A percentile compares a stretch with the other conserved stretches of the same genome.
phyloP scores from a whole-genome alignment of 768 basidiomycete species.

The Phaeotremella fagi region DNA sequence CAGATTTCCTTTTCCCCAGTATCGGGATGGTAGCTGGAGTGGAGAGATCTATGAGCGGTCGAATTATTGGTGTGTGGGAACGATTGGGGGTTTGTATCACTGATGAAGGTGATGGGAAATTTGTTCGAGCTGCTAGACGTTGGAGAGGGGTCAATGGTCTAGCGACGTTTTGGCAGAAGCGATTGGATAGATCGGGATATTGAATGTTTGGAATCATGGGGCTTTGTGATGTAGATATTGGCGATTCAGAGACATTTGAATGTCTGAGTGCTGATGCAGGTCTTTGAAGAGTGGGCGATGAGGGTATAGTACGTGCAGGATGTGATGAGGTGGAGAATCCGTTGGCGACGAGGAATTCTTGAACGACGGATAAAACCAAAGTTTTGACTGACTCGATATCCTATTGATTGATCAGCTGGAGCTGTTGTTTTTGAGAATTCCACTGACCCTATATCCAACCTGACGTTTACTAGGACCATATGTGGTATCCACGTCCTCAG shows the following conservation, averaged over 20 bases:
- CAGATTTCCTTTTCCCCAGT: neutral
- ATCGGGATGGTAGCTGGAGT: neutral
- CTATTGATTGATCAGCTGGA: conserved; percentile 48
- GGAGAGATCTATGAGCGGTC: neutral
- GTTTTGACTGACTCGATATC: conserved; percentile 57
- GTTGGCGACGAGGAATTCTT: conserved; percentile 62
- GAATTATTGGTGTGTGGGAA: neutral
- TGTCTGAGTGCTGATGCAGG: neutral
- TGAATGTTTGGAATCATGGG: neutral
- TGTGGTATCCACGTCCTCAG: conserved; percentile 66
- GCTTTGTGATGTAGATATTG: neutral
- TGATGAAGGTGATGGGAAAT: neutral
- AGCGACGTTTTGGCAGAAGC: neutral
- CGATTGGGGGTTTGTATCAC: neutral
- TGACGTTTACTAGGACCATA: conserved; percentile 70
- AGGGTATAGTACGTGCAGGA: neutral
- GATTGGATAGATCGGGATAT: neutral
- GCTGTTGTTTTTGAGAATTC: conserved; percentile 1
- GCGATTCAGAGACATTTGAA: neutral
- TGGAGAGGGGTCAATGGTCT: neutral
- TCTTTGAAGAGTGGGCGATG: neutral
- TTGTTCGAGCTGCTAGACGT: neutral
- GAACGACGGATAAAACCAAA: conserved; percentile 60
- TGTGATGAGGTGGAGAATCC: conserved; percentile 53
- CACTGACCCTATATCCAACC: conserved; percentile 63